Evolutionary conservation across 768 basidiomycete species (phyloP).

Genomic region (Sistotremastrum suecicum): DNA sequence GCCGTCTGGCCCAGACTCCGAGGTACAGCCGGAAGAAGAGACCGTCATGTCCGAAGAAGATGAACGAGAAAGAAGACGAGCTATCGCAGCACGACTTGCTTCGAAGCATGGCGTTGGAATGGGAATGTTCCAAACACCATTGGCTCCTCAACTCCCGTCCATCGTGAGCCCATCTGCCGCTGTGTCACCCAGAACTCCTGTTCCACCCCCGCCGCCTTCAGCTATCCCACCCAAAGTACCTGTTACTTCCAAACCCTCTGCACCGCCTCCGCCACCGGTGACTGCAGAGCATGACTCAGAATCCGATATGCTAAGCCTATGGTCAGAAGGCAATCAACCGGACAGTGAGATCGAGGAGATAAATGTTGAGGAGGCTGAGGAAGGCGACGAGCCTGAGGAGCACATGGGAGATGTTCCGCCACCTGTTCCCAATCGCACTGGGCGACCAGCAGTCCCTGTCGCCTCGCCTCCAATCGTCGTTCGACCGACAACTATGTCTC

Average conservation of each 20-base stretch:
- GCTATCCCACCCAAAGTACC: slow-evolving; percentile 7
- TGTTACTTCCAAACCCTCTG: slow-evolving; percentile 2
- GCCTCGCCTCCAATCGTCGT: slow-evolving; percentile 17
- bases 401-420: slow-evolving; percentile 34
- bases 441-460: slow-evolving; percentile 15
- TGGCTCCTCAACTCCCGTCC: background rate
- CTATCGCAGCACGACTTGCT: slow-evolving; percentile 39
- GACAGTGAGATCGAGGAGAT: slow-evolving; percentile 65
- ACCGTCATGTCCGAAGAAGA: slow-evolving; percentile 9
- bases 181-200: slow-evolving; percentile 11
- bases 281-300: slow-evolving; percentile 28
- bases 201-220: slow-evolving; percentile 19
- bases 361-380: slow-evolving; percentile 35
- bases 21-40: slow-evolving; percentile 14
- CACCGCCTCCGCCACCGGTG: slow-evolving; percentile 9
- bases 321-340: slow-evolving; percentile 41
- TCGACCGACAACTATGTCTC: slow-evolving; percentile 3
- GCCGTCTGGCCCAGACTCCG: slow-evolving; percentile 22
- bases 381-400: slow-evolving; percentile 16
- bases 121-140: slow-evolving; percentile 31
- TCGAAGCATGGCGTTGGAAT: slow-evolving; percentile 45
- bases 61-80: slow-evolving; percentile 39
- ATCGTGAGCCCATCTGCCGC: background rate
- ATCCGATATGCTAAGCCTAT: slow-evolving; percentile 47
- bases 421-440: slow-evolving; percentile 36